Base-by-base conservation (phyloP, 140 eudicot species). In the Bidens hawaiensis region DNA sequence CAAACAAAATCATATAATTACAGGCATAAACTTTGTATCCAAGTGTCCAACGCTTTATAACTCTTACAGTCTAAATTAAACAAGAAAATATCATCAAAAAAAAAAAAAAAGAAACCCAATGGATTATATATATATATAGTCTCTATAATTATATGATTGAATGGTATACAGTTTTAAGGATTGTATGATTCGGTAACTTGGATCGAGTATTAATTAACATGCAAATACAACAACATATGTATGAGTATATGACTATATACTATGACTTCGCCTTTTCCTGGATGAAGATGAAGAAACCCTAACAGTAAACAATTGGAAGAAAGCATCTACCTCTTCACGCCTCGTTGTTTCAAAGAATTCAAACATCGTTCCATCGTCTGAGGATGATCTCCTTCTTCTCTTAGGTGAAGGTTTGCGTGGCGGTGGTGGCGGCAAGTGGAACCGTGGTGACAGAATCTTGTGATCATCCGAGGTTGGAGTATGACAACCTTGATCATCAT, bases 401-500 rank as follows among this genome's bases (percentile, higher is more conserved):
- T 65, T 61, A 5, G 13, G 36, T 40, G 63, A 5, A 6, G 4
- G 23, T 6, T 63, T 67, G 3, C 25, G 47, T 2, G 74, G 72
- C 2, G 78, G 73, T 17, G 72, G 45, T 19, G 30, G 11, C n/a
- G 59, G 67, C 8, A 48, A 53, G 8, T 9, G 47, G 13, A 59
- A 59, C 8, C 33, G 65, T 10, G 38, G 62, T 27, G 38, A n/a
- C n/a, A n/a, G 67, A 33, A 66, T 73, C 73, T 65, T 73, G 68
- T 73, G 73, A 73, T 73, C 74, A 47, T 73, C 63, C 11, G 78
- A 65, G 33, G 73, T 57, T 53, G 78, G 78, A 57, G 78, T 73
- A 43, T 64, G 30, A 64, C 60, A 63, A 11, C 22, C 48, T 6
- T 28, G 17, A 4, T 68, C 49, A 26, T 19, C 42, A 18, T 36